Evolutionary conservation across 495 filamentous ascomycete genomes (phyloP).

Genomic region (Penicillium taxi): DNA sequence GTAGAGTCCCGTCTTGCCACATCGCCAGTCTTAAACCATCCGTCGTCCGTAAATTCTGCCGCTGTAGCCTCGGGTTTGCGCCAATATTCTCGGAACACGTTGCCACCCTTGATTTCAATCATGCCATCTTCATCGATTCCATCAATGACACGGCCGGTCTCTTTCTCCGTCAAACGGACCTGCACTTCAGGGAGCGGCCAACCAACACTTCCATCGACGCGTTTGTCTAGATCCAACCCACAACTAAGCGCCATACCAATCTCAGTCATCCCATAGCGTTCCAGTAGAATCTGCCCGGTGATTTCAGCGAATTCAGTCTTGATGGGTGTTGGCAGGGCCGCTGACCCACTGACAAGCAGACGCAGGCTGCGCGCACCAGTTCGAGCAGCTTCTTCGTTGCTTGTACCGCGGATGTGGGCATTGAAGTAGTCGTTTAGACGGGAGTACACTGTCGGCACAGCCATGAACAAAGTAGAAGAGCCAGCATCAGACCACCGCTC

Average conservation of each 20-base stretch:
- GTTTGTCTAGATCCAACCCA: conserved; percentile 27
- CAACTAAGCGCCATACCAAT: conserved; percentile 43
- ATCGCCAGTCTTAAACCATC: conserved; percentile 45
- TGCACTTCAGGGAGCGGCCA: conserved; percentile 39
- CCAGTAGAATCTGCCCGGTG: conserved; percentile 34
- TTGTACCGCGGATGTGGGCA: conserved; percentile 32
- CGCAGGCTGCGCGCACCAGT: conserved; percentile 29
- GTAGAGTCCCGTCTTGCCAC: conserved; percentile 30
- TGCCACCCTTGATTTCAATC: conserved; percentile 39
- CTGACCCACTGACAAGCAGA: conserved; percentile 35
- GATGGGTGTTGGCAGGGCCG: conserved; percentile 37
- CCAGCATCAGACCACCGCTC: conserved; percentile 30
- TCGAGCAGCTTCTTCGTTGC: conserved; percentile 23
- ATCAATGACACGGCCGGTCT: conserved; percentile 29
- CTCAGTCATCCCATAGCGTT: conserved; percentile 43
- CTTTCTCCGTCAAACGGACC: conserved; percentile 35
- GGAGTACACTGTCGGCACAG: conserved; percentile 41
- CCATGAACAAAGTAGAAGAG: conserved; percentile 39
- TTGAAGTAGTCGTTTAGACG: conserved; percentile 42
- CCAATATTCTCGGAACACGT: conserved; percentile 42
- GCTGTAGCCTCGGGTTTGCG: conserved; percentile 34
- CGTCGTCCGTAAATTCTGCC: conserved; percentile 37
- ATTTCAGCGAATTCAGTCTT: conserved; percentile 34
- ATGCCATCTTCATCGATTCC: conserved; percentile 33
- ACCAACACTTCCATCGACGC: conserved; percentile 40